Evolutionary conservation across 441 rosid genomes (phyloP).

Genomic region (Mallotus japonicus): DNA sequence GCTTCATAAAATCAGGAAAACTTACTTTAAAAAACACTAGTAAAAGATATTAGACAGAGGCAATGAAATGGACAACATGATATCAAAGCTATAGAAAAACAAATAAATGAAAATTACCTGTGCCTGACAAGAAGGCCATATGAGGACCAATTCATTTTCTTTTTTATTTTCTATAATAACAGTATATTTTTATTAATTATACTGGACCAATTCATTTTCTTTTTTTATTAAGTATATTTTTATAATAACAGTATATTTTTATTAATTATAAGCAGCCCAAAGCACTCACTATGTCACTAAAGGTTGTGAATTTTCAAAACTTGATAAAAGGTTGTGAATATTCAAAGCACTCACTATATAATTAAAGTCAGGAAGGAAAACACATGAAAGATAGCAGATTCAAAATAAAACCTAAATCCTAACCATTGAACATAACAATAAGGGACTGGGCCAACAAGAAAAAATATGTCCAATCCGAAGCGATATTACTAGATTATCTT

Average conservation of each 20-base stretch:
- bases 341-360: background rate
- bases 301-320: background rate
- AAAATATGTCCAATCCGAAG: background rate
- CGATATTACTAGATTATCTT: constrained; percentile 26
- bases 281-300: background rate
- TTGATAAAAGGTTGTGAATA: background rate
- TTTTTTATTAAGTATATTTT: too few relatives aligned
- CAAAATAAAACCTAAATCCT: background rate
- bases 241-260: too few relatives aligned
- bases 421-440: background rate
- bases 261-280: background rate
- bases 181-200: too few relatives aligned
- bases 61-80: constrained; percentile 13
- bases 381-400: background rate
- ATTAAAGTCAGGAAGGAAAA: background rate
- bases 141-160: too few relatives aligned
- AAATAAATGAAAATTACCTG: background rate
- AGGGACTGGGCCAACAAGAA: background rate
- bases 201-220: too few relatives aligned
- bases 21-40: constrained; percentile 19
- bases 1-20: constrained; percentile 33
- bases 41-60: constrained; percentile 1
- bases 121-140: background rate
- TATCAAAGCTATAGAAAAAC: constrained; percentile 8
- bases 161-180: too few relatives aligned